Base-by-base conservation (phyloP, 805 yeast genomes). In the Helenozyma baotianmanensis region DNA sequence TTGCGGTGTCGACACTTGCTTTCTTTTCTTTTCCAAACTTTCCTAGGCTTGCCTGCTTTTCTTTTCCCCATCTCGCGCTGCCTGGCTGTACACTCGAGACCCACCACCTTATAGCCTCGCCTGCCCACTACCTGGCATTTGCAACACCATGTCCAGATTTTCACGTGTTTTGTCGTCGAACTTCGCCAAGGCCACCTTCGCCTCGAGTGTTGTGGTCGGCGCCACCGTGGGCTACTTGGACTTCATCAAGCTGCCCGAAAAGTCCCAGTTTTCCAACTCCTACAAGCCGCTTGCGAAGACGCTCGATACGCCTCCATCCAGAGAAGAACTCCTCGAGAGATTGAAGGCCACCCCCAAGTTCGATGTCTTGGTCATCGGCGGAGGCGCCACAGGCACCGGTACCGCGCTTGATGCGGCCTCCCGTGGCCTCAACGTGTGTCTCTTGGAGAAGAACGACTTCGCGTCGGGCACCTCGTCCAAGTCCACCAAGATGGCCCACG, bases 351-450 rank as follows among this genome's bases (percentile, higher is more conserved):
- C 62, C 29, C 59, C 74, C 33, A 72, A 80, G 53, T 80, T 74
- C 51, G 97, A 90, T 56, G 73, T 89, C n/a, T 62, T 89, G 43
- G 71, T 89, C 47, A 79, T 90, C 47, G 97, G 97, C 40, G 97
- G 96, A 47, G 97, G 97, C 56, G 97, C 97, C 24, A 81, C 92
- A 11, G 97, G 97, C 42, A 68, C 96, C 4, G 97, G 97, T 39
- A 76, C 86, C 29, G 97, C 96, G 1, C 67, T 89, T 27, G 97
- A 89, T 62, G 96, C 96, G 23, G 75, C 82, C 18, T 75, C 94
- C 26, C 74, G 97, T 60, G 97, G 97, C 29, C 74, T 88, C 47
- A 84, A 86, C 53, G 96, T 87, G 26, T 84, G 94, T 32, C 60
- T 89, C 37, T 73, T 89, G 38, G 97, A 89, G 61, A 82, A 82